phyloP scores from a whole-genome alignment of 768 basidiomycete species.

The Cubamyces sp. region DNA sequence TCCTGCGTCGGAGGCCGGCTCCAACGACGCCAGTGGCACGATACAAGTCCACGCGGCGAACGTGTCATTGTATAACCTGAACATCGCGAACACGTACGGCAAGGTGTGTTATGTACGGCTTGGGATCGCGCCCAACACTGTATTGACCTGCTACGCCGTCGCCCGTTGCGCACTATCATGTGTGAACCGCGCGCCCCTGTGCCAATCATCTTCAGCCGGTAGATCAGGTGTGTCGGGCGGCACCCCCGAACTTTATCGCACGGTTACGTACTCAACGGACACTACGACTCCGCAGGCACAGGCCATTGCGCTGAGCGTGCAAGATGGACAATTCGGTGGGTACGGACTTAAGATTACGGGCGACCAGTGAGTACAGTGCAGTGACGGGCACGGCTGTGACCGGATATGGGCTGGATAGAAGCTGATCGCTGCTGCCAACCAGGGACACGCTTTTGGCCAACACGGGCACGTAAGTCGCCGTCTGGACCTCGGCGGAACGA shows the following conservation, averaged over 20 bases:
- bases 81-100: slow-evolving; percentile 33
- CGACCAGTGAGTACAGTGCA: slow-evolving; percentile 20
- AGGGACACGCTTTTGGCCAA: slow-evolving; percentile 31
- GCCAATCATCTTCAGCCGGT: slow-evolving; percentile 14
- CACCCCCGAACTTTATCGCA: background rate
- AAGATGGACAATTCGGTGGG: slow-evolving; percentile 27
- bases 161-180: background rate
- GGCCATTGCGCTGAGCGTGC: slow-evolving; percentile 30
- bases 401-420: background rate
- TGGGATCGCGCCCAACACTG: slow-evolving; percentile 12
- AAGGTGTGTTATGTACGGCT: slow-evolving; percentile 12
- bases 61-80: slow-evolving; percentile 32
- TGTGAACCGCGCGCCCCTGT: background rate
- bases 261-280: slow-evolving; percentile 9
- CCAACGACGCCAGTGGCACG: slow-evolving; percentile 34
- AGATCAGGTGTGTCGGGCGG: slow-evolving; percentile 20
- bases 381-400: background rate
- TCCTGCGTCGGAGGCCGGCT: slow-evolving; percentile 31
- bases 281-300: slow-evolving; percentile 17
- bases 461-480: slow-evolving; percentile 26
- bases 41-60: slow-evolving; percentile 29
- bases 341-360: slow-evolving; percentile 31
- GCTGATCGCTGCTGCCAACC: background rate
- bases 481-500: background rate
- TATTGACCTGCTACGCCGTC: background rate